Evolutionary conservation across 108 stramenopile species (phyloP), one percentile per base, ranked within the genome.

Genomic region (Bacterosira constricta): DNA sequence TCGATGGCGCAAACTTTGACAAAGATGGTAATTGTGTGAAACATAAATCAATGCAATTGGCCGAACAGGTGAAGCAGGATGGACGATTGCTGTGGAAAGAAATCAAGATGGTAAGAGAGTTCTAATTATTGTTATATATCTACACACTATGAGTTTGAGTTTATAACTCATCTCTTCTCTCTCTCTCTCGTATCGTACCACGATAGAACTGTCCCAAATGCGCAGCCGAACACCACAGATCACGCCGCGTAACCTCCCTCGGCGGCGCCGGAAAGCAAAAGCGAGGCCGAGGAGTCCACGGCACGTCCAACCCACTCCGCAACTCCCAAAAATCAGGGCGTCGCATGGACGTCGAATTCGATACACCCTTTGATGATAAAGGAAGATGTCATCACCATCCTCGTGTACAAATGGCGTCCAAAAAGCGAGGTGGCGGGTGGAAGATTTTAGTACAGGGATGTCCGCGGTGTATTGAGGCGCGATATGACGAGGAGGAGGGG

Each of bases 201-300:
- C n/a, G n/a, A n/a, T 30, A 73, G 72, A 66, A 61, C 58, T 79
- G 78, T 58, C 78, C 70, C 70, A 71, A 71, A 53, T 79, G 78
- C 51, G 63, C 52, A 34, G 29, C 64, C 1, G 70, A 63, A 5
- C 36, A 18, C 8, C 78, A 79, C 78, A 79, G 71, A 61, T 79
- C 78, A 0, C 63, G 78, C 4, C 78, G 78, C 32, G 78, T 79
- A 50, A 79, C 78, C 45, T 79, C 78, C 27, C 70, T 79, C 41
- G 78, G 78, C 23, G 78, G 78, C 39, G 32, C 57, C 4, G 78
- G 78, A 25, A 65, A 51, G 17, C 41, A 61, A 21, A 79, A 79
- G 46, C 52, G 53, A 6, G 70, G 70, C n/a, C 63, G 63, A 6
- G 64, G 65, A 39, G 65, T 79, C 41, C 78, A 79, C 34, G 78